phyloP scores from a whole-genome alignment of 495 filamentous ascomycete species.

The Cetradonia linearis region DNA sequence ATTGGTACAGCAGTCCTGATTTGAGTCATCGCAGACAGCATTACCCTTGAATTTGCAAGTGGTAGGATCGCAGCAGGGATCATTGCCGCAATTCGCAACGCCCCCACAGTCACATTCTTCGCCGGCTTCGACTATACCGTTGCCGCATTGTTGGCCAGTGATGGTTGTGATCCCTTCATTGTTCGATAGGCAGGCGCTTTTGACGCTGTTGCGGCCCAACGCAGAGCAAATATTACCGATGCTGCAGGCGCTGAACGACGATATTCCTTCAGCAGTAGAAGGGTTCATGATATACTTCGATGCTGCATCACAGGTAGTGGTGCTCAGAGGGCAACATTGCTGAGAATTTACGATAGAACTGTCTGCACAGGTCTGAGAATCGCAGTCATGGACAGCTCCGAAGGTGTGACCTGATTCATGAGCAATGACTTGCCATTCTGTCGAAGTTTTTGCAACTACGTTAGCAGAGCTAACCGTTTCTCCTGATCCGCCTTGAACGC shows the following conservation, averaged over 20 bases:
- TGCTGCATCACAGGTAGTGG: slow-evolving; percentile 60
- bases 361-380: slow-evolving; percentile 50
- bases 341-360: slow-evolving; percentile 52
- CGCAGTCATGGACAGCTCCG: slow-evolving; percentile 92
- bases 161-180: slow-evolving; percentile 83
- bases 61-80: slow-evolving; percentile 71
- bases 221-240: slow-evolving; percentile 96
- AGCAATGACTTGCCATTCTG: slow-evolving; percentile 93
- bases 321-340: slow-evolving; percentile 76
- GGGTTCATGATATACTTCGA: slow-evolving; percentile 92
- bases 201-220: slow-evolving; percentile 67
- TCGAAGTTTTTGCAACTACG: slow-evolving; percentile 73
- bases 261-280: slow-evolving; percentile 61
- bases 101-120: slow-evolving; percentile 98
- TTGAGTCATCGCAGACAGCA: slow-evolving; percentile 78
- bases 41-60: slow-evolving; percentile 78
- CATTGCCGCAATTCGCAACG: slow-evolving; percentile 52
- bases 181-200: slow-evolving; percentile 62
- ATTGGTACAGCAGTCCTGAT: slow-evolving; percentile 76
- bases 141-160: slow-evolving; percentile 79
- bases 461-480: slow-evolving; percentile 76
- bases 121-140: slow-evolving; percentile 89
- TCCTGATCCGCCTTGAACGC: slow-evolving; percentile 37
- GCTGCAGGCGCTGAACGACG: slow-evolving; percentile 72
- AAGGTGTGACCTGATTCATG: slow-evolving; percentile 95